Conservation (phyloP, 192 early-diverging fungal genomes). For the Neocallimastix lanati region DNA sequence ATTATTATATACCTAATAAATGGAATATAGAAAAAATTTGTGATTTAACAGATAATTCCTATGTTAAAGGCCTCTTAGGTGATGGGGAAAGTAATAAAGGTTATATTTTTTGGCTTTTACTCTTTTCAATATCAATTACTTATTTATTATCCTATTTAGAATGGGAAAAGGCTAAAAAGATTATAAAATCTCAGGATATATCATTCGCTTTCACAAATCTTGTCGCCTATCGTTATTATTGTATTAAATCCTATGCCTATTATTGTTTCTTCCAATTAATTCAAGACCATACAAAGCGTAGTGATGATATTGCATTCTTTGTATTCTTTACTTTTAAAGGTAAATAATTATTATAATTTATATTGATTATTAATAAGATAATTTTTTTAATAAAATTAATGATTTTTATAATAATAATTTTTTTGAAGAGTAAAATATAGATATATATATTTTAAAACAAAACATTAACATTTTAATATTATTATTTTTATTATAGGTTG, state of each 20-base stretch:
- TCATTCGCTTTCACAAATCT: slow-evolving; percentile 52
- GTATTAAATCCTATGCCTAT: slow-evolving; percentile 50
- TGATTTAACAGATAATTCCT: no score
- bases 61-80: no score
- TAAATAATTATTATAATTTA: slow-evolving; percentile 9
- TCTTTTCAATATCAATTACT: neutral
- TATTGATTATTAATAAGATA: no score
- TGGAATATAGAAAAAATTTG: no score
- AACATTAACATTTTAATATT: neutral
- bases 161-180: slow-evolving; percentile 37
- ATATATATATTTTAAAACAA: no score
- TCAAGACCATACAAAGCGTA: slow-evolving; percentile 34
- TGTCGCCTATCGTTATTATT: slow-evolving; percentile 61
- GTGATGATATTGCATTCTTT: slow-evolving; percentile 59
- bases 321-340: slow-evolving; percentile 75
- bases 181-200: slow-evolving; percentile 54
- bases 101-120: neutral
- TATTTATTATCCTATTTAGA: slow-evolving; percentile 11
- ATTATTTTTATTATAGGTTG: slow-evolving; percentile 29
- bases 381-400: no score
- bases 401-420: no score
- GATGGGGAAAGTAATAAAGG: no score
- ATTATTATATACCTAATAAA: no score
- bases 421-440: no score
- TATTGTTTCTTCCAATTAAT: slow-evolving; percentile 67